Evolutionary conservation across 2,329 filamentous ascomycete genomes (phyloP).

Genomic region (Sarocladium brachiariae): DNA sequence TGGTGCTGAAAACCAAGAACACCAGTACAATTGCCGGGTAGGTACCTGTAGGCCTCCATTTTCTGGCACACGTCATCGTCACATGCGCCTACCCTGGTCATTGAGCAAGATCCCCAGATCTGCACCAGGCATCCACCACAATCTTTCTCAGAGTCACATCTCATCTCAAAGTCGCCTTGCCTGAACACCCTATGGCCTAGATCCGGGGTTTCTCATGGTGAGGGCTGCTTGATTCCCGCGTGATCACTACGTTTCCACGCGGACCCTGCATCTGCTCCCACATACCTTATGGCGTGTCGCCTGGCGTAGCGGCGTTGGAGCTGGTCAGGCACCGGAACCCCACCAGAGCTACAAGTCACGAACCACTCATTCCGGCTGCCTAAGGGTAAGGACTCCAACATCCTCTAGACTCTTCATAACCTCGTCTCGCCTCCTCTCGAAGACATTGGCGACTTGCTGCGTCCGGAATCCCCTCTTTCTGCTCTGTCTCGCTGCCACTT

Average conservation of each 20-base stretch:
- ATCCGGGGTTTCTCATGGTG: background rate
- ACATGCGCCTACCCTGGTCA: slow-evolving; percentile 2
- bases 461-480: too few species aligned
- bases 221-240: background rate
- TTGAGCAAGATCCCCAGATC: background rate
- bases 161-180: background rate
- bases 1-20: too few species aligned
- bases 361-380: background rate
- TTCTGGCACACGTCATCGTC: slow-evolving; percentile 4
- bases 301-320: too few species aligned
- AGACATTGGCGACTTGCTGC: too few species aligned
- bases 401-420: background rate
- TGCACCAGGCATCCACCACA: background rate
- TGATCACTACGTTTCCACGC: background rate
- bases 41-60: background rate
- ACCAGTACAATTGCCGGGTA: too few species aligned
- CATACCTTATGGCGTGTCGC: background rate
- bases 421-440: too few species aligned
- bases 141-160: background rate
- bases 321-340: slow-evolving; percentile 8
- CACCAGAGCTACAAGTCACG: slow-evolving; percentile 4
- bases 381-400: too few species aligned
- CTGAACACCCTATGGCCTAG: background rate
- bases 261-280: background rate
- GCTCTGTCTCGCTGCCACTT: too few species aligned